A percentile compares a stretch with the other conserved stretches of the same genome.
These are phyloP conservation scores for Trametes hirsuta DNA, from an alignment of 1,284 basidiomycete species.

Conservation along the genomic window DNA sequence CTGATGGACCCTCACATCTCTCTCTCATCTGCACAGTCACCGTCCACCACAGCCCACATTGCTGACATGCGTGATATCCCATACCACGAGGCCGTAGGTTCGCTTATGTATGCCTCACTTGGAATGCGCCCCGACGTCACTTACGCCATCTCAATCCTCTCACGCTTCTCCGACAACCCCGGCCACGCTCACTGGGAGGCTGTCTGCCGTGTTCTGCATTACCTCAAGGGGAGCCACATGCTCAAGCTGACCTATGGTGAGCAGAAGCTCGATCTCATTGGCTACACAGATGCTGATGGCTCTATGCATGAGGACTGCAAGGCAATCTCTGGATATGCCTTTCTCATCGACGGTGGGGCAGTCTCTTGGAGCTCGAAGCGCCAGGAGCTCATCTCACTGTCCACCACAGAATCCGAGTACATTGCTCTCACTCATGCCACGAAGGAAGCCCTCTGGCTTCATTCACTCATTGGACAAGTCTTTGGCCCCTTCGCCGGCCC, in stretches of 20 bases:
- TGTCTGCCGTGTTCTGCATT: slow-evolving; percentile 22
- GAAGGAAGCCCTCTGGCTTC: slow-evolving; percentile 31
- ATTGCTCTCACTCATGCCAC: slow-evolving; percentile 13
- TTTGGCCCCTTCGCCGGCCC: slow-evolving; percentile 26
- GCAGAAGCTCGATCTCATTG: background rate
- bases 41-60: slow-evolving; percentile 20
- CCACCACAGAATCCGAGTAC: slow-evolving; percentile 23
- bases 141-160: slow-evolving; percentile 1
- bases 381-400: slow-evolving; percentile 17
- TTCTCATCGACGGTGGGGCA: slow-evolving; percentile 30
- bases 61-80: background rate
- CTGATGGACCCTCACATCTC: background rate
- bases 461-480: slow-evolving; percentile 16
- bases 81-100: slow-evolving; percentile 6
- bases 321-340: slow-evolving; percentile 34
- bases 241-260: slow-evolving; percentile 1
- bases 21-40: slow-evolving; percentile 18
- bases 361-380: slow-evolving; percentile 31
- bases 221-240: slow-evolving; percentile 12
- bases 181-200: slow-evolving; percentile 25
- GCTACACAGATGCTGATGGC: slow-evolving; percentile 1
- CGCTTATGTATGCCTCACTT: slow-evolving; percentile 13
- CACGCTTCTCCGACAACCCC: slow-evolving; percentile 9
- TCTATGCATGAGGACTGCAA: slow-evolving; percentile 22
- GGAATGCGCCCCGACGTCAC: slow-evolving; percentile 6